phyloP scores from a whole-genome alignment of 805 yeast genomes.

The Scheffersomyces amazonensis region DNA sequence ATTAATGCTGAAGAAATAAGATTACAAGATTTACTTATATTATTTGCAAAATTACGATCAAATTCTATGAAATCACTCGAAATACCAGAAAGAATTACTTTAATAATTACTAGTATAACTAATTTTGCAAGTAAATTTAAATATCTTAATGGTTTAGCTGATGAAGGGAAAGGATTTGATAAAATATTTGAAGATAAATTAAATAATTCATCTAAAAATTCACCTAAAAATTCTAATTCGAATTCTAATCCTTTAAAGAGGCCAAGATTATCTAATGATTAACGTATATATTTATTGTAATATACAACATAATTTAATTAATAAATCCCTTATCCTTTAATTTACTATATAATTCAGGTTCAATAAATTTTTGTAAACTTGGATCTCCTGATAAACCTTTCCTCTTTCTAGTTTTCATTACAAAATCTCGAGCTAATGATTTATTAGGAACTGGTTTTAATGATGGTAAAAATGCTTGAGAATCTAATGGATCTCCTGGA shows the following conservation, averaged over 20 bases:
- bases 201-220: no score
- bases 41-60: constrained; percentile 15
- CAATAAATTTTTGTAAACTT: constrained; percentile 63
- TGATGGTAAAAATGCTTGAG: constrained; percentile 57
- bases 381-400: constrained; percentile 83
- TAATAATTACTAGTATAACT: constrained; percentile 16
- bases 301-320: constrained; percentile 1
- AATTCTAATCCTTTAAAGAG: no score
- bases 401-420: constrained; percentile 82
- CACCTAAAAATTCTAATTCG: no score
- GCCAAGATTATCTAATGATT: no score
- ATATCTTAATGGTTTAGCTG: constrained; percentile 16
- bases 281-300: no score
- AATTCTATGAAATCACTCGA: constrained; percentile 6
- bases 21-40: constrained; percentile 22
- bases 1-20: constrained; percentile 21
- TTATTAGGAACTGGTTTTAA: constrained; percentile 70
- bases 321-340: constrained; percentile 49
- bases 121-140: constrained; percentile 28
- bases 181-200: no score
- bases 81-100: constrained; percentile 13
- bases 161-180: constrained; percentile 18
- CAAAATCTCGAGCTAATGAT: constrained; percentile 83
- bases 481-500: constrained; percentile 90
- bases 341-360: constrained; percentile 51